Evolutionary conservation across 78 protist species (phyloP).

Genomic region (Protostelium mycophagum): DNA sequence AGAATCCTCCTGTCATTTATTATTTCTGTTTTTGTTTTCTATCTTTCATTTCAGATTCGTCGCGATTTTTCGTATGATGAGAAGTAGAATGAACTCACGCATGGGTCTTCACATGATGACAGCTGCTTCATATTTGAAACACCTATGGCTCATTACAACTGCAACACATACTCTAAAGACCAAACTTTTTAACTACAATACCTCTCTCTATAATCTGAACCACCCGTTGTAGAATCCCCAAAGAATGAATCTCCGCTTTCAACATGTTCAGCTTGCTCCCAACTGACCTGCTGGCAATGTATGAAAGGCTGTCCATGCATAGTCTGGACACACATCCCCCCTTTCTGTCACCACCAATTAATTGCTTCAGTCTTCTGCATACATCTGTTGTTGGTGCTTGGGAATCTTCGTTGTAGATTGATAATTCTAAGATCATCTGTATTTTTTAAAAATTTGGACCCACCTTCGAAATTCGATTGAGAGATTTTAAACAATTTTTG

Average conservation of each 20-base stretch:
- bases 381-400: no score
- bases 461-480: no score
- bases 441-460: no score
- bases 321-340: background rate
- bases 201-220: background rate
- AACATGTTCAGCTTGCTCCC: background rate
- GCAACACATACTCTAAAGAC: background rate
- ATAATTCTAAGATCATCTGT: no score
- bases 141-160: background rate
- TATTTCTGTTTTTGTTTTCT: background rate
- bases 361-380: background rate
- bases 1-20: background rate
- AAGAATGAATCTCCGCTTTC: background rate
- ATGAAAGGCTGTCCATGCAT: background rate
- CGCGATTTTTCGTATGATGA: no score
- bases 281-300: background rate
- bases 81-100: no score
- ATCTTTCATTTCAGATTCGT: no score
- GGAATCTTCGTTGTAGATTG: no score
- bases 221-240: background rate
- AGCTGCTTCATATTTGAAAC: background rate
- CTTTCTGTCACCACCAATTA: background rate
- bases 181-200: no score
- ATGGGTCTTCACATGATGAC: background rate
- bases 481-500: no score